Conservation (phyloP, 192 early-diverging fungal species). For the Rhizoclosmatium globosum region DNA sequence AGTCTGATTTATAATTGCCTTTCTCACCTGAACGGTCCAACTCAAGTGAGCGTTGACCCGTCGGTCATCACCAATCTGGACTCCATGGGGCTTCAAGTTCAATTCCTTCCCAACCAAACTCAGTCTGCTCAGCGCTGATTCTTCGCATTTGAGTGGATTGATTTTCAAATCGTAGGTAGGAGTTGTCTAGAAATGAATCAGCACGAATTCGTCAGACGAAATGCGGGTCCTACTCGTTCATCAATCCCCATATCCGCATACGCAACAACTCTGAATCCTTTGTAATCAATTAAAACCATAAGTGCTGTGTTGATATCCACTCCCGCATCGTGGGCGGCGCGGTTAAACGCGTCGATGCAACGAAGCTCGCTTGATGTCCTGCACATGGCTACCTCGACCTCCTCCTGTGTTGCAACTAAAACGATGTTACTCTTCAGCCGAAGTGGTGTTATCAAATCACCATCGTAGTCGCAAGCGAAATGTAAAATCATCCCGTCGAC, state of each 20-base stretch:
- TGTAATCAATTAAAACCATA: conserved; percentile 65
- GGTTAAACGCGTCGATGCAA: conserved; percentile 51
- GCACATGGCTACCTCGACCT: conserved; percentile 42
- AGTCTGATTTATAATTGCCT: background rate
- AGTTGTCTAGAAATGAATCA: conserved; percentile 19
- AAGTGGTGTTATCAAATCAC: conserved; percentile 27
- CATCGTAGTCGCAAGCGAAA: conserved; percentile 59
- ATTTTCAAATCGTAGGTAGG: conserved; percentile 43
- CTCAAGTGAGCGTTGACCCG: conserved; percentile 51
- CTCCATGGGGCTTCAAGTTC: conserved; percentile 58
- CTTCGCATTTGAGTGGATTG: conserved; percentile 46
- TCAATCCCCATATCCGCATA: conserved; percentile 56
- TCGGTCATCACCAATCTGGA: conserved; percentile 58
- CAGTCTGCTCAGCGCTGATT: conserved; percentile 45
- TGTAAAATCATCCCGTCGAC: conserved; percentile 54
- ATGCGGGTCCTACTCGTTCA: conserved; percentile 34
- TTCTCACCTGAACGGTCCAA: conserved; percentile 49
- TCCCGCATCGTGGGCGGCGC: conserved; percentile 29
- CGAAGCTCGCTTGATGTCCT: conserved; percentile 54
- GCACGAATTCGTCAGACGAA: conserved; percentile 21
- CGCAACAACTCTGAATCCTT: conserved; percentile 63
- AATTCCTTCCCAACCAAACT: conserved; percentile 41
- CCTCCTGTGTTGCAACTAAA: conserved; percentile 44
- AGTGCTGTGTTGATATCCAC: conserved; percentile 53
- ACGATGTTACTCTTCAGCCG: background rate